Evolutionary conservation across 768 basidiomycete species (phyloP).

Genomic region (Rubroboletus satanas): DNA sequence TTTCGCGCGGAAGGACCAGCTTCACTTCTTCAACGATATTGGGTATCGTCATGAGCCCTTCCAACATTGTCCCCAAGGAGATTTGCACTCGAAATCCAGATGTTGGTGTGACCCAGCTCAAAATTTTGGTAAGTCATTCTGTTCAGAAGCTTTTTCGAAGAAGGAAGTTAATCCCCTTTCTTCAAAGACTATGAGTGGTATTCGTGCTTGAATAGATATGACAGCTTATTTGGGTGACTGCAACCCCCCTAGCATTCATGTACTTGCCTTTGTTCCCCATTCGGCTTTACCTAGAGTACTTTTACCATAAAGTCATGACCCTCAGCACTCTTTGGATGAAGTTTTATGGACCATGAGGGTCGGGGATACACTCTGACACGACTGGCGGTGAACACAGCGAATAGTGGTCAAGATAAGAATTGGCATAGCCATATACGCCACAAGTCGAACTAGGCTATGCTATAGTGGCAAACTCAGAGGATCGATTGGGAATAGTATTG

Average conservation of each 20-base stretch:
- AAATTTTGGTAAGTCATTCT: slow-evolving; percentile 54
- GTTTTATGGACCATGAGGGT: neutral
- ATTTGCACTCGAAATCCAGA: slow-evolving; percentile 51
- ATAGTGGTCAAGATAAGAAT: neutral
- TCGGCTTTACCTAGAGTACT: neutral
- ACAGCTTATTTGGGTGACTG: slow-evolving; percentile 46
- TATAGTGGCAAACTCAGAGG: slow-evolving; percentile 39
- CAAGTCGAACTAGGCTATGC: neutral
- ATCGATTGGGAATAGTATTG: slow-evolving; percentile 95
- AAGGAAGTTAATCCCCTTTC: slow-evolving; percentile 4
- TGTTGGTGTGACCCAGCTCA: slow-evolving; percentile 72
- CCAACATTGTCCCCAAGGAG: slow-evolving; percentile 67
- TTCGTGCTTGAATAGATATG: slow-evolving; percentile 80
- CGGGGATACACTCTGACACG: slow-evolving; percentile 2
- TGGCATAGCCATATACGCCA: neutral
- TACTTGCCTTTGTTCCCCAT: neutral
- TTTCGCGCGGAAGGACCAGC: slow-evolving; percentile 67
- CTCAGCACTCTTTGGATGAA: neutral
- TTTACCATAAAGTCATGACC: neutral
- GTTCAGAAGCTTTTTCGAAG: neutral
- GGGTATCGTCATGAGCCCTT: slow-evolving; percentile 81
- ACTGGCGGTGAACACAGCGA: neutral
- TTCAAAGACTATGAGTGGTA: slow-evolving; percentile 76
- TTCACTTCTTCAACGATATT: slow-evolving; percentile 83
- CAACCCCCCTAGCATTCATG: neutral